phyloP scores from a whole-genome alignment of 352 stramenopile genomes.

The Achlya hypogyna region DNA sequence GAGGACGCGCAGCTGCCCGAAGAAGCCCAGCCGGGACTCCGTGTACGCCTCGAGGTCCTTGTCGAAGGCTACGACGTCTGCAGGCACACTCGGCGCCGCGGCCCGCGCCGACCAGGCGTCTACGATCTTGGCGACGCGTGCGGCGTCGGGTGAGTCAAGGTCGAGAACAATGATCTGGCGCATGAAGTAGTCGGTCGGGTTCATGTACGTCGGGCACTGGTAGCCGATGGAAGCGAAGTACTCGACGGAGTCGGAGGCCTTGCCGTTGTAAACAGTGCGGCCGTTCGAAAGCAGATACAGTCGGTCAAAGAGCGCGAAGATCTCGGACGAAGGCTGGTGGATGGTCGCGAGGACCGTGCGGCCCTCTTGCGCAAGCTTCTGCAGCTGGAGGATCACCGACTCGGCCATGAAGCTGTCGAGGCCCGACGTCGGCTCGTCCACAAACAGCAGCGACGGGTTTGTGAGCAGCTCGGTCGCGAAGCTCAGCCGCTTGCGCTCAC shows the following conservation, averaged over 20 bases:
- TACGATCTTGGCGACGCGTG: conserved; percentile 23
- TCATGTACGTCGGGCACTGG: conserved; percentile 34
- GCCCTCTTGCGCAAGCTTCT: conserved; percentile 51
- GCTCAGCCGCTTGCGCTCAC: conserved; percentile 69
- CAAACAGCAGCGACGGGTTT: conserved; percentile 59
- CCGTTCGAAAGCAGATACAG: conserved; percentile 34
- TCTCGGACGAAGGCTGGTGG: conserved; percentile 57
- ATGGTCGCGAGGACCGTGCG: conserved; percentile 82
- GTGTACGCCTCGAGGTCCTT: neutral
- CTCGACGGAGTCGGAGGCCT: conserved; percentile 29
- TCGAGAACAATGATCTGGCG: conserved; percentile 32
- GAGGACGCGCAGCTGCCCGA: conserved; percentile 1
- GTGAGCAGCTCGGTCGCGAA: conserved; percentile 74
- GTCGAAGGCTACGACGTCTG: neutral
- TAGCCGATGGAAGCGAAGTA: conserved; percentile 27
- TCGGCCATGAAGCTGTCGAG: conserved; percentile 38
- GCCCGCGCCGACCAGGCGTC: conserved; percentile 17
- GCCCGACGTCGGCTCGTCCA: conserved; percentile 68
- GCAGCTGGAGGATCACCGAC: conserved; percentile 29
- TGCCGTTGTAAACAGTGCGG: conserved; percentile 30
- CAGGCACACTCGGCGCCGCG: neutral
- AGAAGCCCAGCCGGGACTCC: conserved; percentile 2
- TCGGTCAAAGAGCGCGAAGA: conserved; percentile 34
- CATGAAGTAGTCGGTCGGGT: conserved; percentile 39
- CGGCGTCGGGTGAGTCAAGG: conserved; percentile 21